A percentile compares a stretch with the other conserved stretches of the same genome.
These are phyloP conservation scores for Saturnispora dispora DNA, from an alignment of 805 yeast genomes.

Conservation along the genomic window DNA sequence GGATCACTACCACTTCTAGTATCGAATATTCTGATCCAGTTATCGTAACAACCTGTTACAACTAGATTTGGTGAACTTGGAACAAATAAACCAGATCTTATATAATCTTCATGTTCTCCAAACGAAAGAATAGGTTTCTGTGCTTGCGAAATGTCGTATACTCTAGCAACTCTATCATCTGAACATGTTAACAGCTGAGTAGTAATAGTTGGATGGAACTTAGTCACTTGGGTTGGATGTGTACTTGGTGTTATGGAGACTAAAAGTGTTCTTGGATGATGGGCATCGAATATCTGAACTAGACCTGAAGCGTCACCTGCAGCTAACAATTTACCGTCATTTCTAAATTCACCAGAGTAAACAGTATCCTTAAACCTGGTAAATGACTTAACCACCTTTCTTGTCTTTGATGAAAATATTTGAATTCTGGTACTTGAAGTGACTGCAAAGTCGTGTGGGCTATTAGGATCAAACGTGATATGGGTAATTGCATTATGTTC, in stretches of 20 bases:
- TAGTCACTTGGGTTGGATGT: constrained; percentile 89
- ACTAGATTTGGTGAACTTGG: constrained; percentile 61
- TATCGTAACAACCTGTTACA: constrained; percentile 94
- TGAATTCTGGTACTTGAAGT: constrained; percentile 89
- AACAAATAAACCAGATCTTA: constrained; percentile 71
- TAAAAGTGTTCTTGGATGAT: constrained; percentile 61
- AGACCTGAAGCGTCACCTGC: constrained; percentile 95
- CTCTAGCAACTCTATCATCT: constrained; percentile 78
- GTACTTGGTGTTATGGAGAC: constrained; percentile 75
- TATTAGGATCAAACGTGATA: constrained; percentile 74
- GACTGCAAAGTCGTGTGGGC: constrained; percentile 89
- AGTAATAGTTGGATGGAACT: constrained; percentile 71
- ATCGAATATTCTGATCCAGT: constrained; percentile 75
- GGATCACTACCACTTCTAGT: constrained; percentile 50
- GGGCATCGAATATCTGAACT: constrained; percentile 83
- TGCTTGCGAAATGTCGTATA: constrained; percentile 80
- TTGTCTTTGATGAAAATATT: constrained; percentile 85
- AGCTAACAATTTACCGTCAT: constrained; percentile 82
- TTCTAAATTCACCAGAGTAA: constrained; percentile 82
- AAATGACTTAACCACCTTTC: constrained; percentile 83
- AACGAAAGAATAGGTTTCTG: constrained; percentile 64
- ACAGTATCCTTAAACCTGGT: constrained; percentile 86
- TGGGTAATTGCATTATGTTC: constrained; percentile 90
- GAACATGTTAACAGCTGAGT: constrained; percentile 79
- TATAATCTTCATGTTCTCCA: constrained; percentile 76